These are phyloP conservation scores for Chlorophyllum brunneum DNA, from an alignment of 768 basidiomycete genomes.

Conservation along the genomic window DNA sequence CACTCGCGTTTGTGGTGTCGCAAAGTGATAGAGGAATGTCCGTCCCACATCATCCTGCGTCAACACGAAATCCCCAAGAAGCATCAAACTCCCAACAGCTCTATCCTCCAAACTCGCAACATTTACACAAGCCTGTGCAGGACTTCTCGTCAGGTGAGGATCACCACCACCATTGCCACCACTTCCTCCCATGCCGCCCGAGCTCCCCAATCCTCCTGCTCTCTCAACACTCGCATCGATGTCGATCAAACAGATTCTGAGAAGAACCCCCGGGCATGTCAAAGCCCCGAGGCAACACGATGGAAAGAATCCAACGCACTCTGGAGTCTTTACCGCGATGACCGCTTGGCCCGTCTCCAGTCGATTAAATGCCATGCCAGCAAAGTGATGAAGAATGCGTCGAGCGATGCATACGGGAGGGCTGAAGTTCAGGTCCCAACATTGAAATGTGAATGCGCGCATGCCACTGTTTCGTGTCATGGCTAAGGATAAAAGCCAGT, in stretches of 20 bases:
- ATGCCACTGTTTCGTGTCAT: slow-evolving; percentile 18
- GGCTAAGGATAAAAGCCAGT: slow-evolving; percentile 46
- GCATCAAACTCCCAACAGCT: slow-evolving; percentile 1
- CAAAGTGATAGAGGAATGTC: slow-evolving; percentile 7
- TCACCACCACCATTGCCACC: background rate
- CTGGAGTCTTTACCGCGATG: slow-evolving; percentile 40
- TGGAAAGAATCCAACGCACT: slow-evolving; percentile 24
- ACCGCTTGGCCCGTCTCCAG: slow-evolving; percentile 26
- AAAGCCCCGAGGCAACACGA: slow-evolving; percentile 5
- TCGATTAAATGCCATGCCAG: slow-evolving; percentile 46
- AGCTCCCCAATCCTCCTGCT: background rate
- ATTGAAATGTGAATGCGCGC: slow-evolving; percentile 38
- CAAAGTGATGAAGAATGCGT: slow-evolving; percentile 30
- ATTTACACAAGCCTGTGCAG: slow-evolving; percentile 11
- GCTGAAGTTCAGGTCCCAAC: slow-evolving; percentile 47
- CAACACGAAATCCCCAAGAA: slow-evolving; percentile 6
- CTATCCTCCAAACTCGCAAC: slow-evolving; percentile 8
- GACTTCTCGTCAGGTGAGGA: background rate
- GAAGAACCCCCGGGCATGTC: slow-evolving; percentile 1
- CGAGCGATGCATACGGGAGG: slow-evolving; percentile 40
- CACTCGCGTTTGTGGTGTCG: slow-evolving; percentile 1
- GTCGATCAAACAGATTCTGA: slow-evolving; percentile 11
- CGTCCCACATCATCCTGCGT: slow-evolving; percentile 9
- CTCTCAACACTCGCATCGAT: background rate
- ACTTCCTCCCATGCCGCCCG: background rate